These are phyloP conservation scores for Arthrobotrys musiformis DNA, from an alignment of 2,329 filamentous ascomycete species.

Conservation along the genomic window DNA sequence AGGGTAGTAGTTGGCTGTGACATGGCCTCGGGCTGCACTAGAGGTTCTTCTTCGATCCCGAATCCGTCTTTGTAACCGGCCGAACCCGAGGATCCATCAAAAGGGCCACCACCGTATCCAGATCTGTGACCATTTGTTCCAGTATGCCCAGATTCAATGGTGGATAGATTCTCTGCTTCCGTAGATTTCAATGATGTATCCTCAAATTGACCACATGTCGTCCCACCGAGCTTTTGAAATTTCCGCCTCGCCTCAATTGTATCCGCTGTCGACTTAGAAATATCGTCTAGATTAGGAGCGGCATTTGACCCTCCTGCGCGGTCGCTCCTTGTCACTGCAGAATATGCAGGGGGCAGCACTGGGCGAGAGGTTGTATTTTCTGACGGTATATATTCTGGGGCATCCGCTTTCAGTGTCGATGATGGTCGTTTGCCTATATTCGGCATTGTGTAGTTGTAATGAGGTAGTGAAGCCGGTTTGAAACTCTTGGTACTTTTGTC, in stretches of 20 bases:
- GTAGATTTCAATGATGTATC: background rate
- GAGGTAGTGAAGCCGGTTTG: slow-evolving; percentile 51
- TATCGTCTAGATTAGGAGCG: background rate
- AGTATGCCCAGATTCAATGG: background rate
- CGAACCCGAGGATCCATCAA: background rate
- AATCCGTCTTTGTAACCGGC: background rate
- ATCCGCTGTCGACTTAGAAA: background rate
- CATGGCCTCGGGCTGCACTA: background rate
- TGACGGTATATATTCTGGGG: slow-evolving; percentile 63
- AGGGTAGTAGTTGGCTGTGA: background rate
- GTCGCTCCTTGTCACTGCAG: slow-evolving; percentile 7
- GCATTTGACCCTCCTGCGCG: background rate
- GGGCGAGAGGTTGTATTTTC: background rate
- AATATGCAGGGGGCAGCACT: slow-evolving; percentile 33
- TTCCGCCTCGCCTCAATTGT: background rate
- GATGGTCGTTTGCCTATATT: background rate
- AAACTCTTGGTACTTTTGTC: slow-evolving; percentile 25
- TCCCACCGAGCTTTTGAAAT: background rate
- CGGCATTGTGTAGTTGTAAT: slow-evolving; percentile 27
- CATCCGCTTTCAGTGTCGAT: slow-evolving; percentile 62
- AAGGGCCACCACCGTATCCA: background rate
- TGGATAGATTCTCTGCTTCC: background rate
- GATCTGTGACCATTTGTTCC: background rate
- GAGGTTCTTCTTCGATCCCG: background rate
- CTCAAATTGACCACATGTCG: background rate